phyloP scores from a whole-genome alignment of 139 green algal genomes.

The Chlamydomonas incerta region DNA sequence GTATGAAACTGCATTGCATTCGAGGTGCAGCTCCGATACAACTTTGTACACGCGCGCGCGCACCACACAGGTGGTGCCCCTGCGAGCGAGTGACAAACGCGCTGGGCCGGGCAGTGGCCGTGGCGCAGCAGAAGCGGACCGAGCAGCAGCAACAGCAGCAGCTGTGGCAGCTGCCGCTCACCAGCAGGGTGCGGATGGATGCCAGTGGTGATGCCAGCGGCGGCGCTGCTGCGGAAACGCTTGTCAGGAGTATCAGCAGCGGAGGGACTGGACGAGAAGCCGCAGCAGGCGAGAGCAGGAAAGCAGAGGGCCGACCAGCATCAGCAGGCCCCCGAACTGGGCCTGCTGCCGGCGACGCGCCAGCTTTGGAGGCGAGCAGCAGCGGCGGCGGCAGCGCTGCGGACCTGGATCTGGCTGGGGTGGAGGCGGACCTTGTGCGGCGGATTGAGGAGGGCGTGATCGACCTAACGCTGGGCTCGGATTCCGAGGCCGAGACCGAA shows the following conservation, averaged over 20 bases:
- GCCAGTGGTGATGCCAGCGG: no score
- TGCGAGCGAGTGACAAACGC: slow-evolving; percentile 12
- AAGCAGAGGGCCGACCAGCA: no score
- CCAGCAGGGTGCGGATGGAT: no score
- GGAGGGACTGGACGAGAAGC: no score
- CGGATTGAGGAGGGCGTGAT: slow-evolving; percentile 15
- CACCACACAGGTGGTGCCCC: slow-evolving; percentile 5
- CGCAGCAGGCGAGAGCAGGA: background rate
- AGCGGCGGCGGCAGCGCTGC: background rate
- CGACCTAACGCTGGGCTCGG: slow-evolving; percentile 8
- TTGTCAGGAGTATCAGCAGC: no score
- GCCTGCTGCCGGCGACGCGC: no score
- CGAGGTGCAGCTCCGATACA: no score
- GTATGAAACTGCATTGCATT: no score
- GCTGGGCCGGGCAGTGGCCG: background rate
- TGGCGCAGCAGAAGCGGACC: background rate
- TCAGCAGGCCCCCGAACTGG: background rate
- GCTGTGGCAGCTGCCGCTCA: no score
- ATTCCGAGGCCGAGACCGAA: background rate
- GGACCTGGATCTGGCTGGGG: background rate
- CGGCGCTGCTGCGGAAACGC: no score
- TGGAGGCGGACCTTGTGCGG: slow-evolving; percentile 16
- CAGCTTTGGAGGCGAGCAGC: background rate
- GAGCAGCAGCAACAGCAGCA: background rate
- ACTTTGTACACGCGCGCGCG: no score